These are phyloP conservation scores for Leccinum rimulosum DNA, from an alignment of 768 basidiomycete genomes.

Conservation along the genomic window DNA sequence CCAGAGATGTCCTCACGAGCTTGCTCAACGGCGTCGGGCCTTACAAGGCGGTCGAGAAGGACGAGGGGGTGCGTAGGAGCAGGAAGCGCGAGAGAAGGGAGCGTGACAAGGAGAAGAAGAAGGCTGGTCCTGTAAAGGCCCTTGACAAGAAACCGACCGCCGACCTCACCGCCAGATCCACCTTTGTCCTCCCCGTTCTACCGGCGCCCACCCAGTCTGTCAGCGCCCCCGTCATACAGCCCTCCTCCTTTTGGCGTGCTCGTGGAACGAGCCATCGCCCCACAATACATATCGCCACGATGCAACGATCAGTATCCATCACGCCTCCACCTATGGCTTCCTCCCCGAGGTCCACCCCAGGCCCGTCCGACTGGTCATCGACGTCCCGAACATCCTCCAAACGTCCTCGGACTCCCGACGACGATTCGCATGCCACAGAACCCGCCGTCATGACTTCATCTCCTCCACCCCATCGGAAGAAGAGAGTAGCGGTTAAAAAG, in stretches of 20 bases:
- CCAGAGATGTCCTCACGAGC: slow-evolving; percentile 77
- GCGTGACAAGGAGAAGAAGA: slow-evolving; percentile 50
- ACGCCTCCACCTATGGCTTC: slow-evolving; percentile 68
- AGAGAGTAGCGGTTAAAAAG: slow-evolving; percentile 63
- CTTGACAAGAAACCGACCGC: slow-evolving; percentile 32
- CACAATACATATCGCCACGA: slow-evolving; percentile 66
- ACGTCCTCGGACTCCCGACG: slow-evolving; percentile 71
- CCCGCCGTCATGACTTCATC: slow-evolving; percentile 20
- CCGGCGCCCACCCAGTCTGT: slow-evolving; percentile 24
- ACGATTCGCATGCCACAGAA: slow-evolving; percentile 44
- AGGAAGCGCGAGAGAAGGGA: slow-evolving; percentile 50
- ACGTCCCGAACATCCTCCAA: slow-evolving; percentile 80
- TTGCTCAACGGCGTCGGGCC: slow-evolving; percentile 72
- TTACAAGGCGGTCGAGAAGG: slow-evolving; percentile 60
- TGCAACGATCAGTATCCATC: slow-evolving; percentile 69
- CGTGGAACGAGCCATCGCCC: slow-evolving; percentile 45
- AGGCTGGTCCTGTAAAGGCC: slow-evolving; percentile 34
- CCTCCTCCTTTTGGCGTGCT: slow-evolving; percentile 62
- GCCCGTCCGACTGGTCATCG: slow-evolving; percentile 68
- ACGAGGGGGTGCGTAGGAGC: slow-evolving; percentile 53
- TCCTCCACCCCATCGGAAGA: slow-evolving; percentile 49
- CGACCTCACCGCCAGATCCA: slow-evolving; percentile 16
- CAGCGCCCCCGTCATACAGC: slow-evolving; percentile 29
- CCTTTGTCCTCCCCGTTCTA: slow-evolving; percentile 18
- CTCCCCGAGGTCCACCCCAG: slow-evolving; percentile 72